Base-by-base conservation (phyloP, 805 yeast species). In the Grigorovia transvaalensis region DNA sequence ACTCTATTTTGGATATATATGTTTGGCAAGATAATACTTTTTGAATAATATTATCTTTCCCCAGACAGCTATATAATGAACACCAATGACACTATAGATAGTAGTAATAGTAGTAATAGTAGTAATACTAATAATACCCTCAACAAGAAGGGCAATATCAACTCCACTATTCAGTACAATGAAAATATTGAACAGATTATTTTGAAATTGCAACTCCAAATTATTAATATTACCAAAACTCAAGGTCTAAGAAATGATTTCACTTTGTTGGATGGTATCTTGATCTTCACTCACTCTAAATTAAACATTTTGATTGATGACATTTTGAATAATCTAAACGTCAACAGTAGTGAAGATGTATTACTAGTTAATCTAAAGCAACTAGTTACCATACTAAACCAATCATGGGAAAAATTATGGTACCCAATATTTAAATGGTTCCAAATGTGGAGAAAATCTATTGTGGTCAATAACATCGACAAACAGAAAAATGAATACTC, bases 391-490 rank as follows among this genome's bases (percentile, higher is more conserved):
- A 52, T 77, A 7, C 71, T 84, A 18, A 84, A 80, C 49, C 57
- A 63, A 4, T 64, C 80, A 19, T 84, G 89, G 89, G 62, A 71
- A 35, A 78, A 79, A 5, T 73, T 84, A 55, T 84, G 81, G 57
- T 80, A 81, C 58, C 88, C 88, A 1, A 75, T 80, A 1, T 73
- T 83, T 54, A 82, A 80, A 57, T 74, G 74, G 61, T 82, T 75
- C 58, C 81, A 78, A 59, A 58, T 63, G 11, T 71, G 68, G 59
- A 55, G 53, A 57, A 58, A 51, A 50, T 55, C 52, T 47, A 57
- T 50, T 46, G 48, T 56, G 46, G 49, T 56, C 44, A 53, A 55
- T 53, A 46, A 29, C 40, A 53, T 49, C 52, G 55, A 38, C 42
- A 53, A 49, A 57, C 59, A 54, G 51, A 52, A 65, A 49, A 51